Evolutionary conservation across 163 green algal species (phyloP), one percentile per base, ranked within the genome.

Genomic region (Scenedesmus sp.): DNA sequence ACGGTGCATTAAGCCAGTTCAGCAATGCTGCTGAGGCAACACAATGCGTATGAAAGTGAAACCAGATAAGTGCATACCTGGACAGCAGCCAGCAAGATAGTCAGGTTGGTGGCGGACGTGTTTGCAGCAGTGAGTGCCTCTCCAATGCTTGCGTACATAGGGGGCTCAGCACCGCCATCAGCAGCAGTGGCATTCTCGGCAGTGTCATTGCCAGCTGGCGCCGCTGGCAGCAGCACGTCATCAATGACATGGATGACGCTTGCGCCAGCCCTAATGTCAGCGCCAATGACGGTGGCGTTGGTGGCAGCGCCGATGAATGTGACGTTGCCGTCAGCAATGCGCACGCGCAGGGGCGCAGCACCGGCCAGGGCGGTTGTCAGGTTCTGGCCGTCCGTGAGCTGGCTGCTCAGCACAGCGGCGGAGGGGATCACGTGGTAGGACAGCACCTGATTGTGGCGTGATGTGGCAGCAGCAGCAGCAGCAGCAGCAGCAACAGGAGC

Each of bases 181-280:
- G 70, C 70, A 52, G 70, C 70, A 15, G 59, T 79, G 18, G 64
- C 64, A 13, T 73, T 82, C 46, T 1, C 46, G 8, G 4, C 23
- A 52, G 70, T 79, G 70, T 16, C 23, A 18, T 79, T 79, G 70
- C 4, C 70, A 52, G 3, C 26, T 1, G 5, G 13, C 54, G 76
- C 55, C 13, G 59, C 57, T n/a, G 89, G 89, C 20, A 92, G 10
- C 66, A 92, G 82, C 20, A 92, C 82, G 18, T 82, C 55, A 62
- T 92, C 64, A 26, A 92, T 89, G 60, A 89, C 89, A 64, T 92
- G 89, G 66, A 92, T 86, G 66, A 90, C 56, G 59, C 26, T 76
- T 0, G 23, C 23, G n/a, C 89, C 89, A 23, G 89, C 89, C 26
- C 82, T 60, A 52, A 92, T 90, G 82, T 92, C 89, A 13, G 89